A percentile compares a stretch with the other conserved stretches of the same genome.
These are phyloP conservation scores for Hyaloscypha finlandica DNA, from an alignment of 495 filamentous ascomycete species.

Conservation along the genomic window DNA sequence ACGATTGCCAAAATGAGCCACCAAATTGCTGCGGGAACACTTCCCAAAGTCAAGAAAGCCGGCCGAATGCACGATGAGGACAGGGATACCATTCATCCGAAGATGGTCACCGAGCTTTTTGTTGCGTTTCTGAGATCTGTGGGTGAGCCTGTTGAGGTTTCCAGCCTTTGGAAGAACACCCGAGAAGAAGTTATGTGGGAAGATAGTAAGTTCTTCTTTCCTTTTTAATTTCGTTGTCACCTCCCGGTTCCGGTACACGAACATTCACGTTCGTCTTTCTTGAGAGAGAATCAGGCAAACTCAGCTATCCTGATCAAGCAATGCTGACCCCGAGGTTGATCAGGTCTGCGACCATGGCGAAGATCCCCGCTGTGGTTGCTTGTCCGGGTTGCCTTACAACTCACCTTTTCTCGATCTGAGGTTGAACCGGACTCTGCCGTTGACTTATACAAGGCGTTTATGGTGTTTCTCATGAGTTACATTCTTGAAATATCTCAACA, in stretches of 20 bases:
- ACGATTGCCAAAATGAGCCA: neutral
- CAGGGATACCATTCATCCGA: conserved; percentile 55
- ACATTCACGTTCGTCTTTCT: no score
- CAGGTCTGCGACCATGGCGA: conserved; percentile 47
- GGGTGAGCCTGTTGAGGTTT: conserved; percentile 35
- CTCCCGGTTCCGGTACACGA: no score
- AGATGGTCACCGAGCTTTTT: conserved; percentile 58
- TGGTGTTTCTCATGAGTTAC: conserved; percentile 49
- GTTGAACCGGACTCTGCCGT: conserved; percentile 10
- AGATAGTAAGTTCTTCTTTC: conserved; percentile 15
- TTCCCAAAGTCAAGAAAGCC: neutral
- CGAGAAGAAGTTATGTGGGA: conserved; percentile 61
- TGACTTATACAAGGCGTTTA: conserved; percentile 55
- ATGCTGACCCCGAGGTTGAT: neutral
- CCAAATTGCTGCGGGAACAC: neutral
- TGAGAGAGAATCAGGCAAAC: no score
- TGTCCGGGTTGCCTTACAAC: conserved; percentile 55
- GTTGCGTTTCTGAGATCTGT: conserved; percentile 46
- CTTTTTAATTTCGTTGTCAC: neutral
- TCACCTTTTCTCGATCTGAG: neutral
- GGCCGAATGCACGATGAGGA: conserved; percentile 37
- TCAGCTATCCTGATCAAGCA: neutral
- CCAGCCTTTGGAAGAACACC: conserved; percentile 56
- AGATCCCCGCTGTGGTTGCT: conserved; percentile 63
- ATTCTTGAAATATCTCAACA: conserved; percentile 38